Evolutionary conservation across 176 grass and related monocot genomes (phyloP).

Genomic region (Ensete glaucum): DNA sequence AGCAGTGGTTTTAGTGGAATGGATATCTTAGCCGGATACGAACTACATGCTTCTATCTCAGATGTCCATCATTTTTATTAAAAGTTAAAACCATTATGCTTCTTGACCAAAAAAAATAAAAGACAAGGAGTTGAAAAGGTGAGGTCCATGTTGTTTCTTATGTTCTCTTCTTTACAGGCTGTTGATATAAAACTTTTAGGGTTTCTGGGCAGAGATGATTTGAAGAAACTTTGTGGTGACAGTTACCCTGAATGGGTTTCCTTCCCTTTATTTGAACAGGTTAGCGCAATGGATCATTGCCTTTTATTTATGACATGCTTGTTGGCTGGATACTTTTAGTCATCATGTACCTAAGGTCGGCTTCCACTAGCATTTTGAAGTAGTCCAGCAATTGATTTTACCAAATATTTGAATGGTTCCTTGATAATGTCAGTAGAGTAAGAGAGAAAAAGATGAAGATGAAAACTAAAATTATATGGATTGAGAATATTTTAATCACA

Average conservation of each 20-base stretch:
- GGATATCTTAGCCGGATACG: neutral
- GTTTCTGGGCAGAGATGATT: slow-evolving; percentile 58
- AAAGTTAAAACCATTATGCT: too few species aligned
- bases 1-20: neutral
- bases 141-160: neutral
- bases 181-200: slow-evolving; percentile 59
- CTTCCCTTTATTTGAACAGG: slow-evolving; percentile 89
- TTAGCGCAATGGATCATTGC: neutral
- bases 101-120: too few species aligned
- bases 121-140: neutral
- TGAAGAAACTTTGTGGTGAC: slow-evolving; percentile 94
- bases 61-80: too few species aligned
- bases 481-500: too few species aligned
- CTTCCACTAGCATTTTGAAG: neutral
- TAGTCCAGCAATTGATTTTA: too few species aligned
- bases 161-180: slow-evolving; percentile 33
- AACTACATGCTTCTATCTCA: too few species aligned
- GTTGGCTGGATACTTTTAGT: neutral
- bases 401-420: neutral
- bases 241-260: slow-evolving; percentile 86
- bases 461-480: neutral
- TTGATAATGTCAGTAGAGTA: neutral
- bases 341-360: neutral
- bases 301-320: neutral
- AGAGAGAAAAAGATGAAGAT: neutral